Evolutionary conservation across 805 yeast genomes (phyloP), one percentile per base, ranked within the genome.

Genomic region (Novakomyces olei): DNA sequence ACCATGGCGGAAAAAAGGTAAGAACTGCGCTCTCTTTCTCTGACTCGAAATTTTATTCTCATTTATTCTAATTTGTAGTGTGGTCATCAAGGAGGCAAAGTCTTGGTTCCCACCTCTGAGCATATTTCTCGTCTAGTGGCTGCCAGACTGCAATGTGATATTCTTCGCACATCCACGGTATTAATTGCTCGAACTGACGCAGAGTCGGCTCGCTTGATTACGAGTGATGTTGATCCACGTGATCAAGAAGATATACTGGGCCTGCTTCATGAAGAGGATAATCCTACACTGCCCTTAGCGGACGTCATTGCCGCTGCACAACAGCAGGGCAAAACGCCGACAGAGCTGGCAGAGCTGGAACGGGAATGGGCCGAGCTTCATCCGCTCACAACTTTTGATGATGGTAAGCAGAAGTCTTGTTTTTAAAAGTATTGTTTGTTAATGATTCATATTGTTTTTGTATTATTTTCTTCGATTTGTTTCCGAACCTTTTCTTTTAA

Each of bases 101-200:
- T 88, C 34, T 69, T 85, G 44, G 94, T 85, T 40, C 96, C 96
- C 41, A 88, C 80, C 38, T 94, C 81, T 59, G 96, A 85, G 61
- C 96, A 85, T 59, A 78, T 85, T 57, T 81, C 79, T 61, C 71
- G 96, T 55, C 65, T 85, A 53, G 73, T 80, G 42, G 91, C 95
- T 32, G 78, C 85, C 48, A 74, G 96, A 57, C 80, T 92, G 40
- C 71, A 91, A 48, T 94, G 95, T 31, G 96, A 85, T 58, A 76
- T 83, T 40, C 70, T 79, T 58, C 88, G 92, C 33, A 67, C 81
- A 28, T 81, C 81, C 49, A 65, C 85, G 50, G 58, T 85, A 41
- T 67, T 73, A 42, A 88, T 85, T 47, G 95, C 95, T 33, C 72
- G 96, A 62, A 81, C 95, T 25, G 96, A 85, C 56, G 79, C 94